phyloP scores from a whole-genome alignment of 441 rosid genomes.

The Gossypium schwendimanii region DNA sequence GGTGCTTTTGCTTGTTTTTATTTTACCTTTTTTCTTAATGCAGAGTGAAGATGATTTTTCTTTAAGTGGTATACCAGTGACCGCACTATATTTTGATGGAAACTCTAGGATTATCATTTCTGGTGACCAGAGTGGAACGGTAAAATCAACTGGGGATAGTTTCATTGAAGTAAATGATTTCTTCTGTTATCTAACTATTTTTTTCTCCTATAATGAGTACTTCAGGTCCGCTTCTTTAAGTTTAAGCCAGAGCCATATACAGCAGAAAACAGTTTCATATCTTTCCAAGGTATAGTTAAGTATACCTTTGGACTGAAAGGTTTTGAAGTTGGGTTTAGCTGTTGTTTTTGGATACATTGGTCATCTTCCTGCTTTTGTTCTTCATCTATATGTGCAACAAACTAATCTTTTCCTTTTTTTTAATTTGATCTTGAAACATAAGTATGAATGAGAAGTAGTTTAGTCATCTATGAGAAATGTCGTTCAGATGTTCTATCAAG shows the following conservation, averaged over 20 bases:
- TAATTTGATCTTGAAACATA: neutral
- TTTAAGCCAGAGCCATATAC: conserved; percentile 70
- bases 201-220: conserved; percentile 4
- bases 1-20: conserved; percentile 4
- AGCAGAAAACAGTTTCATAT: conserved; percentile 54
- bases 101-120: conserved; percentile 54
- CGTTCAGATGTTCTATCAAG: neutral
- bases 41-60: conserved; percentile 75
- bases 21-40: conserved; percentile 13
- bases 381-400: neutral
- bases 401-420: neutral
- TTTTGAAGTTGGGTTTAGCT: neutral
- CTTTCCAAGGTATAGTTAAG: conserved; percentile 46
- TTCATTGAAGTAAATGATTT: neutral
- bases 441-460: neutral
- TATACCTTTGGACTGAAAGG: conserved; percentile 3
- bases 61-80: conserved; percentile 58
- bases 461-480: neutral
- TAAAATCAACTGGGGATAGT: conserved; percentile 19
- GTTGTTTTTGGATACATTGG: neutral
- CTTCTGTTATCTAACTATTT: conserved; percentile 1
- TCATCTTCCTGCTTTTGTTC: neutral
- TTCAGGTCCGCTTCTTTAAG: conserved; percentile 71
- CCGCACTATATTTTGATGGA: conserved; percentile 56
- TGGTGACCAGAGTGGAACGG: conserved; percentile 84